Conservation (phyloP, 2,329 filamentous ascomycete genomes). For the Pleomassaria siparia region DNA sequence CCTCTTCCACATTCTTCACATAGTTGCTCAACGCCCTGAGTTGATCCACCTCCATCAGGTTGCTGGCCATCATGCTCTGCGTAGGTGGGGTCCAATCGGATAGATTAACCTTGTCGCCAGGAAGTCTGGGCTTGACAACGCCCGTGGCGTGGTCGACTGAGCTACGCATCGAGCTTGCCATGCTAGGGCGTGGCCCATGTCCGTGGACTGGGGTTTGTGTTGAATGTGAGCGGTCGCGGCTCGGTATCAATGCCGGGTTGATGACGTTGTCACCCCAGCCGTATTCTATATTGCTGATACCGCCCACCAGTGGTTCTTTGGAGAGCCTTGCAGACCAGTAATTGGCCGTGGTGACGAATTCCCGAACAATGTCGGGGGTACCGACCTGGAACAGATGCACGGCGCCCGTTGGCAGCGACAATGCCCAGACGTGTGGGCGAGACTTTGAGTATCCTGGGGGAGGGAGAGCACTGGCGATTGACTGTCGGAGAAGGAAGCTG, state of each 20-base stretch:
- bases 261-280: constrained; percentile 90
- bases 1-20: constrained; percentile 81
- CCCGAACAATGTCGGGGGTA: constrained; percentile 88
- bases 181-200: constrained; percentile 52
- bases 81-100: constrained; percentile 87
- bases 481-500: constrained; percentile 85
- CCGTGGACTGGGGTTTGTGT: constrained; percentile 19
- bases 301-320: constrained; percentile 88
- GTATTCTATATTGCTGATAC: constrained; percentile 95
- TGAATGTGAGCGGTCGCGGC: constrained; percentile 39
- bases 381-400: constrained; percentile 98
- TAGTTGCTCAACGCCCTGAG: constrained; percentile 73
- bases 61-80: constrained; percentile 86
- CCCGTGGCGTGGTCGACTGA: constrained; percentile 59
- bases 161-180: constrained; percentile 64
- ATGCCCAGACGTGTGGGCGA: constrained; percentile 88
- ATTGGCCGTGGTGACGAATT: constrained; percentile 92
- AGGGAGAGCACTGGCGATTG: constrained; percentile 85
- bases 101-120: constrained; percentile 81
- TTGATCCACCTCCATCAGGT: constrained; percentile 77
- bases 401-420: constrained; percentile 87
- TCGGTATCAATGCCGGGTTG: constrained; percentile 52
- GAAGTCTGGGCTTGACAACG: constrained; percentile 65
- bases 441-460: constrained; percentile 90
- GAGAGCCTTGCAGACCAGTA: constrained; percentile 96